These are phyloP conservation scores for Ophiocordyceps sinensis DNA, from an alignment of 2,329 filamentous ascomycete species.

Conservation along the genomic window DNA sequence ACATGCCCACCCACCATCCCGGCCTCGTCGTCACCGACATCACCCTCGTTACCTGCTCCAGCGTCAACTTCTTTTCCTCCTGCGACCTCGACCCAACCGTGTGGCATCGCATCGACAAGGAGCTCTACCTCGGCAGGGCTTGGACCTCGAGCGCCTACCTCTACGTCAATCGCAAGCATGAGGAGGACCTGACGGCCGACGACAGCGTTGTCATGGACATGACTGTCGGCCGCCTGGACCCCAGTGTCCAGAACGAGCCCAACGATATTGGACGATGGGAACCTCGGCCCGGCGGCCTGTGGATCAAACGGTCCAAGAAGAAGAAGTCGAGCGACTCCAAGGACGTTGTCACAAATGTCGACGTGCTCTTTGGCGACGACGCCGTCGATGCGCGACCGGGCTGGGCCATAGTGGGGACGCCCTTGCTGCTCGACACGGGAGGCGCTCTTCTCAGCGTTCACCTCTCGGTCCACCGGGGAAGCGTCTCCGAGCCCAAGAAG, in stretches of 20 bases:
- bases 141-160: slow-evolving; percentile 69
- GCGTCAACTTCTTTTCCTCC: slow-evolving; percentile 57
- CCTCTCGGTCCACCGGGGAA: slow-evolving; percentile 64
- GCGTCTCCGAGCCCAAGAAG: slow-evolving; percentile 47
- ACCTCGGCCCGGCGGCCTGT: slow-evolving; percentile 58
- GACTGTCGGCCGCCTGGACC: slow-evolving; percentile 58
- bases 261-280: slow-evolving; percentile 61
- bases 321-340: slow-evolving; percentile 62
- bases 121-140: slow-evolving; percentile 63
- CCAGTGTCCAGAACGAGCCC: slow-evolving; percentile 30
- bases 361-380: slow-evolving; percentile 80
- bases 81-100: slow-evolving; percentile 56
- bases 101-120: slow-evolving; percentile 82
- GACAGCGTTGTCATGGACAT: slow-evolving; percentile 74
- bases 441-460: slow-evolving; percentile 53
- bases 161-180: slow-evolving; percentile 69
- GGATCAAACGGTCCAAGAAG: slow-evolving; percentile 64
- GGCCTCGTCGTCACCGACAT: slow-evolving; percentile 79
- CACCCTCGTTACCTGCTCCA: slow-evolving; percentile 61
- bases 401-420: slow-evolving; percentile 66
- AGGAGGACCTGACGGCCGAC: slow-evolving; percentile 61
- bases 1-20: slow-evolving; percentile 73
- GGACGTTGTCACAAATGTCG: slow-evolving; percentile 62
- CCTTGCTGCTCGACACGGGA: slow-evolving; percentile 53
- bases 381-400: slow-evolving; percentile 78